Percentiles rank a stretch among this genome's conserved stretches.
Conservation (phyloP, 2,329 filamentous ascomycete genomes). For the Pyrenophora graminea region DNA sequence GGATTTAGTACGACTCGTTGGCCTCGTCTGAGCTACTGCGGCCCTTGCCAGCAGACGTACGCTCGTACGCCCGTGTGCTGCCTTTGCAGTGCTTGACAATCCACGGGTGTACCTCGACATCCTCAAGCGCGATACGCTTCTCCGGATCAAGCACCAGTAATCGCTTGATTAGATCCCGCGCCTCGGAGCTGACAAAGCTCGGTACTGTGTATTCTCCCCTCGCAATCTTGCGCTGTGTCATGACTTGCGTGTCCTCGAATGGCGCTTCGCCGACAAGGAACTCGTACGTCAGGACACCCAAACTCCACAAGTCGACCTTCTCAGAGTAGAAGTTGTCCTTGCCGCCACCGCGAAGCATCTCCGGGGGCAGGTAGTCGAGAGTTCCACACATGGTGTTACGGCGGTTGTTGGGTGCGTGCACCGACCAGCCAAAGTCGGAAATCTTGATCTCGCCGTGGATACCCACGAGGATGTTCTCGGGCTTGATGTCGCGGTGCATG, state of each 20-base stretch:
- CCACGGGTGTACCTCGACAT: slow-evolving; percentile 91
- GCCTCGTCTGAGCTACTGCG: slow-evolving; percentile 31
- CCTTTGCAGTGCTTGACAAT: slow-evolving; percentile 87
- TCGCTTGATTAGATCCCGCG: slow-evolving; percentile 87
- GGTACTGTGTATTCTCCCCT: slow-evolving; percentile 92
- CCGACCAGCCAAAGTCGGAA: slow-evolving; percentile 97
- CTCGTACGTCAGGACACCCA: slow-evolving; percentile 94
- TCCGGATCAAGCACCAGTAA: slow-evolving; percentile 88
- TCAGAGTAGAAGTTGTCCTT: slow-evolving; percentile 89
- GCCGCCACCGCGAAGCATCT: slow-evolving; percentile 87
- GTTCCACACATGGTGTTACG: slow-evolving; percentile 96
- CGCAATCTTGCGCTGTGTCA: slow-evolving; percentile 90
- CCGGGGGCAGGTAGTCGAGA: slow-evolving; percentile 93
- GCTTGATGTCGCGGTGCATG: slow-evolving; percentile 97
- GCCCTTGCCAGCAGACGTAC: slow-evolving; percentile 35
- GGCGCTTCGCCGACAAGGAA: slow-evolving; percentile 95
- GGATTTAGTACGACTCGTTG: slow-evolving; percentile 27
- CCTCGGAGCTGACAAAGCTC: slow-evolving; percentile 86
- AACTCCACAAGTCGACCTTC: slow-evolving; percentile 94
- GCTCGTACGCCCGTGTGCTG: slow-evolving; percentile 41
- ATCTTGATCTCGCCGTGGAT: slow-evolving; percentile 99
- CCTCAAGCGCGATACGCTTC: slow-evolving; percentile 86
- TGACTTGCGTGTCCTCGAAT: slow-evolving; percentile 92
- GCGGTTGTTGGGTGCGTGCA: slow-evolving; percentile 93
- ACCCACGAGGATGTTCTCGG: slow-evolving; percentile 93